Evolutionary conservation across 805 yeast species (phyloP), one percentile per base, ranked within the genome.

Genomic region (Debaryomyces castellii): DNA sequence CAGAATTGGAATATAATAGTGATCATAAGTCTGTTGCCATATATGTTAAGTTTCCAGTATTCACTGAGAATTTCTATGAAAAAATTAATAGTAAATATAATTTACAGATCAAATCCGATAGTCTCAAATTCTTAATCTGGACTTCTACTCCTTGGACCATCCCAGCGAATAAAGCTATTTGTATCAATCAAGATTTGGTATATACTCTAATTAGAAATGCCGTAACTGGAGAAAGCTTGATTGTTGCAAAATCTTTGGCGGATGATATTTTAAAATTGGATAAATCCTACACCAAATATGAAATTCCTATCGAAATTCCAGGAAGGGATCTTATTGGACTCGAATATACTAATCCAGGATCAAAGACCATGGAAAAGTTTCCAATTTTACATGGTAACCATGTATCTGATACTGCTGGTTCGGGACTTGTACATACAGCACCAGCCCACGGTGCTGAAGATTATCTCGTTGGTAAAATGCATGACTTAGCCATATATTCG

Each of bases 91-190:
- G 46, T 0, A 30, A 43, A 25, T 42, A n/a, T 30, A 5, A 23
- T 18, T 10, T 46, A 8, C 8, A 34, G 5, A 20, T 43, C 17
- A 24, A 12, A 5, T 9, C 34, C 5, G 40, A 33, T 2, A 46
- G 54, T 14, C 48, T 63, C 16, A 46, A 52, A n/a, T 47, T 64
- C 2, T 57, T 87, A 49, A 89, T 94, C 46, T 94, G 99, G 99
- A 94, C 99, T 0, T 91, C 97, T 1, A 94, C 99, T 1, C 97
- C 99, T 0, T 94, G 99, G 99, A 94, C 99, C 0, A 73, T 94
- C 25, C 87, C 89, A 4, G 84, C 96, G 0, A 94, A 94, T 59
- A 75, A 77, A 50, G 97, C 97, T 0, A 81, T 94, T 36, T 84
- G 94, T 38, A 75, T 86, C 35, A 82, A 89, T 56, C 65, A 78